A percentile compares a stretch with the other conserved stretches of the same genome.
Conservation (phyloP, 2,329 filamentous ascomycete species). For the Epichloe gansuensis region DNA sequence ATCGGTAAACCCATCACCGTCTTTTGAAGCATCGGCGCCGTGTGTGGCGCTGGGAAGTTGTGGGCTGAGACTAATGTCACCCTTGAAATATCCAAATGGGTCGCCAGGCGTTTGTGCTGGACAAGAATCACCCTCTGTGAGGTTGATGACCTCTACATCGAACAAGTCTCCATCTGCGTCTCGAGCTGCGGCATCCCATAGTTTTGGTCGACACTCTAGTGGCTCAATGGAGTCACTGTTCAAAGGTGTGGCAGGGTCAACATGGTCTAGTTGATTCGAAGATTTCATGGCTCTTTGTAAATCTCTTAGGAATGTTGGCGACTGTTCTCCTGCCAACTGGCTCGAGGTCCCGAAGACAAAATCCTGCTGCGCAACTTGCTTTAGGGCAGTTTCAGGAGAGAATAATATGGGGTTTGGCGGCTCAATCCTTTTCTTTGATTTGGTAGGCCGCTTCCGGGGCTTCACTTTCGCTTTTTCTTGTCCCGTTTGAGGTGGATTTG, state of each 20-base stretch:
- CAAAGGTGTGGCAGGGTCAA: constrained; percentile 26
- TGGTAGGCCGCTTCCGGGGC: constrained; percentile 20
- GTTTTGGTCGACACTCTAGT: constrained; percentile 22
- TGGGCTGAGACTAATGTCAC: constrained; percentile 3
- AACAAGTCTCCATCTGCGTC: constrained; percentile 52
- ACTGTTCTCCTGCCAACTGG: constrained; percentile 62
- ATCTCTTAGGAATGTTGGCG: constrained; percentile 50
- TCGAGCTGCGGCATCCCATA: constrained; percentile 62
- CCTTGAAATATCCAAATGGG: constrained; percentile 26
- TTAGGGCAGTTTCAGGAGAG: constrained; percentile 55
- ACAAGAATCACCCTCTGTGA: constrained; percentile 31
- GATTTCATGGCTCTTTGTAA: constrained; percentile 47
- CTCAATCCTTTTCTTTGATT: constrained; percentile 26
- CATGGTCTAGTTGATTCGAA: constrained; percentile 35
- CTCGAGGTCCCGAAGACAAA: constrained; percentile 81
- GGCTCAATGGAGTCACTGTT: constrained; percentile 26
- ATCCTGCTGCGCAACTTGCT: constrained; percentile 54
- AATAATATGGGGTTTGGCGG: constrained; percentile 41
- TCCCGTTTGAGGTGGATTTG: constrained; percentile 7
- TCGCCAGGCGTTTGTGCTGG: constrained; percentile 15
- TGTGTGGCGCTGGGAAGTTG: not conserved
- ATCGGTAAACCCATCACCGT: constrained; percentile 12
- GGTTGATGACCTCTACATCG: constrained; percentile 47
- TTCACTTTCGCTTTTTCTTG: constrained; percentile 20
- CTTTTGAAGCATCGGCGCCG: not conserved